Conservation (phyloP, 2,329 filamentous ascomycete species). For the Ophiocordyceps camponoti-floridani region DNA sequence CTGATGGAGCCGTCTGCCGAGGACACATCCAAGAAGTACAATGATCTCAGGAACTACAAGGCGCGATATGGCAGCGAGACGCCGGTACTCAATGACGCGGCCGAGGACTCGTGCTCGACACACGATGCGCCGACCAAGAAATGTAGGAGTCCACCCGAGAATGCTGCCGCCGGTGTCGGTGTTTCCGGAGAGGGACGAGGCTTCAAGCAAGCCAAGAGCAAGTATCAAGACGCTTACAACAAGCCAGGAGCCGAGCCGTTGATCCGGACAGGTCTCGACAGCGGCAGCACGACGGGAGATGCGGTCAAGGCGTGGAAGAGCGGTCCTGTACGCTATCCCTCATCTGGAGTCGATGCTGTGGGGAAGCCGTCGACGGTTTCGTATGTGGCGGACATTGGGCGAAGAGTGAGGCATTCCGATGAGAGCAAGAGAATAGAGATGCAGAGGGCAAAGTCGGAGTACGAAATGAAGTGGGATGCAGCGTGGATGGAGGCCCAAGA, state of each 20-base stretch:
- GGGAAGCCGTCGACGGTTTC: constrained; percentile 1
- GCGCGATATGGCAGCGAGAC: background rate
- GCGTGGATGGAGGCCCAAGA: constrained; percentile 2
- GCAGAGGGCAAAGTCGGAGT: constrained; percentile 5
- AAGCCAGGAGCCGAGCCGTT: background rate
- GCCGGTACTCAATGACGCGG: background rate
- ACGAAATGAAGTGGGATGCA: constrained; percentile 3
- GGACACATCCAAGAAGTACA: constrained; percentile 22
- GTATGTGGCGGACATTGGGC: constrained; percentile 14
- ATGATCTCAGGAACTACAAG: constrained; percentile 4
- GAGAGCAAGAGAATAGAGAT: constrained; percentile 5
- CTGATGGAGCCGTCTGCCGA: constrained; percentile 13
- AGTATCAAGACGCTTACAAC: constrained; percentile 9
- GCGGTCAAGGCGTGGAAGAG: no score
- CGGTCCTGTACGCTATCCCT: background rate
- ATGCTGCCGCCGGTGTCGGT: background rate
- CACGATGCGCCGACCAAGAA: background rate
- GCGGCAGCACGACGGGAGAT: background rate
- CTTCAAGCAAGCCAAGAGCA: background rate
- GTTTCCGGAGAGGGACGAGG: background rate
- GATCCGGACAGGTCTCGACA: background rate
- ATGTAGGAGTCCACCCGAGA: background rate
- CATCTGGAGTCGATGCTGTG: background rate
- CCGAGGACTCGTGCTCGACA: background rate
- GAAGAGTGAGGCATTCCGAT: constrained; percentile 11